Base-by-base conservation (phyloP, 768 basidiomycete genomes). In the Amanita exitialis region DNA sequence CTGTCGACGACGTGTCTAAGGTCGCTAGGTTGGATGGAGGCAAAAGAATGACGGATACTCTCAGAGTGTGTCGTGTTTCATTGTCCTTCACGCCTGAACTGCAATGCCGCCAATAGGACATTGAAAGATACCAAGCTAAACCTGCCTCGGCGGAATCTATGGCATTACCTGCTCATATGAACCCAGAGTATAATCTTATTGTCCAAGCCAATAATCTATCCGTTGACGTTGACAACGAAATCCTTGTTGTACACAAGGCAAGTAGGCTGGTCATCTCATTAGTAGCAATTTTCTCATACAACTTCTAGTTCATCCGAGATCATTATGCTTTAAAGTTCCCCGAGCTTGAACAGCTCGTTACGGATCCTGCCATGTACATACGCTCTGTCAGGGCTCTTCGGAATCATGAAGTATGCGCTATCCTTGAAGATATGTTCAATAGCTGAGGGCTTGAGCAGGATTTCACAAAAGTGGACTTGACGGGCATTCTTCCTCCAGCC, bases 171-270 rank as follows among this genome's bases (percentile, higher is more conserved):
- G 83, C 89, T 1, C 88, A 91, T 62, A 75, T 92, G 54, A 94
- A 95, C 62, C 90, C 92, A 1, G 96, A 99, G 66, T 99, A 99
- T 70, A 82, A 85, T 55, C 74, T 98, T 54, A 98, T 98, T 59
- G 96, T 99, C 4, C 84, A 92, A 58, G 91, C 96, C 21, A 99
- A 99, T 72, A 99, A 99, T 66, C 72, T 98, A 52, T 91, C 93
- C 1, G 96, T 99, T 38, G 96, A 99, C 60, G 83, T 98, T 4
- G 96, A 99, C 68, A 99, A 99, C 59, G 96, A 99, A 66, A 90
- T 97, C 49, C 74, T 99, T 32, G 76, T 99, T 28, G 94, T 99
- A 0, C 91, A 99, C 71, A 99, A 99, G 76, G 92, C 78, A 58
- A 56, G 67, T 61, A 12, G 35, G 36, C 9, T 45, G 52, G 23